Base-by-base conservation (phyloP, 768 basidiomycete genomes). In the Podaxis carcinomalis region DNA sequence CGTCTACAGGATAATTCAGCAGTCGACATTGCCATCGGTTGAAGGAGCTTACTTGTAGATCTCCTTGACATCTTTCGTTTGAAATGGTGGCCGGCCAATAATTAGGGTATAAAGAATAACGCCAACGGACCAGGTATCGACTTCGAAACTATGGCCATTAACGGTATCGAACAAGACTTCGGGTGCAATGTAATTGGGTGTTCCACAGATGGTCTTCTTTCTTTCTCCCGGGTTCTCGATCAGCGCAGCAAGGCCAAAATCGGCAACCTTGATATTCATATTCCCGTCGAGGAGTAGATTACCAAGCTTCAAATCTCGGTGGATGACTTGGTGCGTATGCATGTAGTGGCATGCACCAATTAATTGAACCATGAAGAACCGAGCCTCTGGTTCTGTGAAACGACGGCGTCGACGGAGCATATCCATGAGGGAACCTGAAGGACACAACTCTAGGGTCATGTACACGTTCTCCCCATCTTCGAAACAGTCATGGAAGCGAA, bases 191-290 rank as follows among this genome's bases (percentile, higher is more conserved):
- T 99, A 98, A 71, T 99, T 98, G 1, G 96, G 97, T 0, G 96
- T 99, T 1, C 96, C 96, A 66, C 97, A 98, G 51, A 98, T 97
- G 0, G 96, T 99, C 85, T 98, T 98, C 83, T 98, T 97, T 69
- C 96, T 78, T 73, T 98, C 96, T 0, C 96, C 96, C 10, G 92
- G 92, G 70, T 86, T 95, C 77, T 98, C 95, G 51, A 98, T 96
- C 51, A 99, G 83, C 1, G 96, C 97, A 0, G 97, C 96, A 21
- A 99, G 80, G 9, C 96, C 96, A 75, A 99, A 97, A 76, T 99
- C 96, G 21, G 94, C 96, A 19, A 98, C 94, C 70, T 97, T 93
- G 71, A 98, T 81, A 70, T 97, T 93, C 95, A 98, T 95, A 68
- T 90, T 84, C 51, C 75, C 73, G 70, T 97, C 95, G 39, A 98